Percentiles rank a stretch among this genome's conserved stretches.
These are phyloP conservation scores for Metschnikowia lachancei DNA, from an alignment of 805 yeast genomes.

Conservation along the genomic window DNA sequence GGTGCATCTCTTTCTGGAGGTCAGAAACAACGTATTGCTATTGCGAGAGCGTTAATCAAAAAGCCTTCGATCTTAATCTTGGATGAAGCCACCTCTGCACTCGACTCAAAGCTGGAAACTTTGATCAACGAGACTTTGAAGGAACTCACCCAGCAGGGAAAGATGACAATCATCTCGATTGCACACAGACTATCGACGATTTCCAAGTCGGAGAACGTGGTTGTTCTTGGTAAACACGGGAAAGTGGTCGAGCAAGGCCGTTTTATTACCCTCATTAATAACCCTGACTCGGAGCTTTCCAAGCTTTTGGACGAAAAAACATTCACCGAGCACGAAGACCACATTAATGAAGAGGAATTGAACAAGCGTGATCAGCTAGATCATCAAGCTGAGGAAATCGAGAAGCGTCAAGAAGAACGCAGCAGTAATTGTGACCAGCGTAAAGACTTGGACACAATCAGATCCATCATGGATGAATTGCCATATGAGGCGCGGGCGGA, in stretches of 20 bases:
- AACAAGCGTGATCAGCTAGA: constrained; percentile 27
- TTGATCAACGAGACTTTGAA: constrained; percentile 42
- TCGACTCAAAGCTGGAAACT: constrained; percentile 52
- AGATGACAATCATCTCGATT: constrained; percentile 43
- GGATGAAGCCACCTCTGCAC: constrained; percentile 70
- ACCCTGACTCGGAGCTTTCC: constrained; percentile 41
- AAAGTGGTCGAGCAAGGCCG: constrained; percentile 40
- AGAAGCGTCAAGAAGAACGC: constrained; percentile 17
- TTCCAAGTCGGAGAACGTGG: constrained; percentile 43
- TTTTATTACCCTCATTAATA: constrained; percentile 39
- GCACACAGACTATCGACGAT: constrained; percentile 47
- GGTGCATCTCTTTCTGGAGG: constrained; percentile 69
- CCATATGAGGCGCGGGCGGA: constrained; percentile 32
- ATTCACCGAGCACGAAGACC: constrained; percentile 21
- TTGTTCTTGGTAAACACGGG: constrained; percentile 43
- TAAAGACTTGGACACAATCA: constrained; percentile 25
- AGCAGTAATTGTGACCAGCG: constrained; percentile 3
- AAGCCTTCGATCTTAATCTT: constrained; percentile 60
- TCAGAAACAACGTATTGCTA: constrained; percentile 73
- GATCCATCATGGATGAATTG: constrained; percentile 36
- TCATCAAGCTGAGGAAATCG: constrained; percentile 26
- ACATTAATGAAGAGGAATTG: constrained; percentile 24
- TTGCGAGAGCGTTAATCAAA: constrained; percentile 70
- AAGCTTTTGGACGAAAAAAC: constrained; percentile 39
- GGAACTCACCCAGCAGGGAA: constrained; percentile 36